These are phyloP conservation scores for Limnanthes douglasii DNA, from an alignment of 345 rosid genomes.

Conservation along the genomic window DNA sequence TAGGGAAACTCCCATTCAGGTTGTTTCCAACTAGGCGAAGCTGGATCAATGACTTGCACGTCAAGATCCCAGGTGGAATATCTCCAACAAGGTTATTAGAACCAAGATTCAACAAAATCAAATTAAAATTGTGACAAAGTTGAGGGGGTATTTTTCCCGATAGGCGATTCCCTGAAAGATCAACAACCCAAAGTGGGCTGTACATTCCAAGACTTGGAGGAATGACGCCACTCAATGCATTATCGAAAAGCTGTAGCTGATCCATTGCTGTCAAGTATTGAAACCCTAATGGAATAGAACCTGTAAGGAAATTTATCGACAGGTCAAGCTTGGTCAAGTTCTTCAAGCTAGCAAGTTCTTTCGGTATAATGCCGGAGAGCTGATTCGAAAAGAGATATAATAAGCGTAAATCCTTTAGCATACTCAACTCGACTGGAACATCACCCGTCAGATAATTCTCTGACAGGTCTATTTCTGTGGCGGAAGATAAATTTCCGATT, in stretches of 20 bases:
- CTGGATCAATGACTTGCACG: constrained; percentile 45
- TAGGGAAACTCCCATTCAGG: constrained; percentile 72
- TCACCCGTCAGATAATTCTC: constrained; percentile 62
- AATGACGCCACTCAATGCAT: constrained; percentile 48
- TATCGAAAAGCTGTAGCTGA: constrained; percentile 82
- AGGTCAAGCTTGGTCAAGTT: constrained; percentile 73
- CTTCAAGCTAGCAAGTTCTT: constrained; percentile 41
- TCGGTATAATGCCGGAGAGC: constrained; percentile 66
- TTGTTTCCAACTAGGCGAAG: constrained; percentile 54
- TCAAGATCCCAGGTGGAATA: constrained; percentile 44
- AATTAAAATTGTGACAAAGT: constrained; percentile 39
- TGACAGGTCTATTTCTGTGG: constrained; percentile 70
- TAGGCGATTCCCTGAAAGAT: constrained; percentile 64
- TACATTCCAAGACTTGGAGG: constrained; percentile 64
- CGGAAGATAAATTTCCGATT: constrained; percentile 61
- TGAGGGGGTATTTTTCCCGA: constrained; percentile 66
- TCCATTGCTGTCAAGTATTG: constrained; percentile 50
- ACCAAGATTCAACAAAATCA: constrained; percentile 52
- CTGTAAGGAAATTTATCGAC: constrained; percentile 60
- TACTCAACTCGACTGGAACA: constrained; percentile 60
- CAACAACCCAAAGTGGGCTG: constrained; percentile 73
- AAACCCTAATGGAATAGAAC: constrained; percentile 60
- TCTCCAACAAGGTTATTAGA: constrained; percentile 55
- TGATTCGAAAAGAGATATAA: constrained; percentile 71
- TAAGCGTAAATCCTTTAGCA: constrained; percentile 38